Evolutionary conservation across 192 early-diverging fungal genomes (phyloP).

Genomic region (Gonapodya sp.): DNA sequence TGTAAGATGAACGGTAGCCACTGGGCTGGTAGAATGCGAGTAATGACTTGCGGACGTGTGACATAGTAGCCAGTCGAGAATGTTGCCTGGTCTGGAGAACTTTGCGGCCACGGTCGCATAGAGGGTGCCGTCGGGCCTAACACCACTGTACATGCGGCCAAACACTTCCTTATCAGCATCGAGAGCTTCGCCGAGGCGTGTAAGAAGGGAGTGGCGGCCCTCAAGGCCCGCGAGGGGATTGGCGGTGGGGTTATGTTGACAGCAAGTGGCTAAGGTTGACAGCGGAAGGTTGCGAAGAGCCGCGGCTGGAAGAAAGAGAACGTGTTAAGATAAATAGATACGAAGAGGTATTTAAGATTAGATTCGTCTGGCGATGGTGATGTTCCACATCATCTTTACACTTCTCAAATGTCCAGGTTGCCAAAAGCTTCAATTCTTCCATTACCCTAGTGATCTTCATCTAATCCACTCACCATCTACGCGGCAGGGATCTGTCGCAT

Average conservation of each 20-base stretch:
- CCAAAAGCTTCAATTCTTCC: no score
- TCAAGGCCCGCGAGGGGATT: slow-evolving; percentile 76
- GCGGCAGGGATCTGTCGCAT: slow-evolving; percentile 40
- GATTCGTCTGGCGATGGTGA: no score
- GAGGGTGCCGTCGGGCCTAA: not conserved
- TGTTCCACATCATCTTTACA: no score
- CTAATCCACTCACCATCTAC: slow-evolving; percentile 58
- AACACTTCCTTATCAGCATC: slow-evolving; percentile 46
- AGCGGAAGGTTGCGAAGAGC: slow-evolving; percentile 39
- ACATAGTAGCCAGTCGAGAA: slow-evolving; percentile 68
- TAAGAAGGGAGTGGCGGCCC: slow-evolving; percentile 62
- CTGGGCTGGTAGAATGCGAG: not conserved
- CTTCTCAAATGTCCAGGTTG: no score
- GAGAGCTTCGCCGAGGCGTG: slow-evolving; percentile 50
- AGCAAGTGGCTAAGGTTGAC: slow-evolving; percentile 44
- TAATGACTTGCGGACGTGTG: slow-evolving; percentile 21
- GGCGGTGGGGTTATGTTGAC: slow-evolving; percentile 58
- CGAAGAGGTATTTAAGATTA: not conserved
- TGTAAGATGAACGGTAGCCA: slow-evolving; percentile 42
- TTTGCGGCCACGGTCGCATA: not conserved
- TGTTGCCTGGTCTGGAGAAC: slow-evolving; percentile 62
- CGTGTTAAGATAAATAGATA: no score
- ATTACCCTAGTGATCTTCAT: no score
- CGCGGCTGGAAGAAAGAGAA: slow-evolving; percentile 14
- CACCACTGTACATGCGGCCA: slow-evolving; percentile 19